A percentile compares a stretch with the other conserved stretches of the same genome.
Conservation (phyloP, 257 asterid species). For the Lycium barbarum region DNA sequence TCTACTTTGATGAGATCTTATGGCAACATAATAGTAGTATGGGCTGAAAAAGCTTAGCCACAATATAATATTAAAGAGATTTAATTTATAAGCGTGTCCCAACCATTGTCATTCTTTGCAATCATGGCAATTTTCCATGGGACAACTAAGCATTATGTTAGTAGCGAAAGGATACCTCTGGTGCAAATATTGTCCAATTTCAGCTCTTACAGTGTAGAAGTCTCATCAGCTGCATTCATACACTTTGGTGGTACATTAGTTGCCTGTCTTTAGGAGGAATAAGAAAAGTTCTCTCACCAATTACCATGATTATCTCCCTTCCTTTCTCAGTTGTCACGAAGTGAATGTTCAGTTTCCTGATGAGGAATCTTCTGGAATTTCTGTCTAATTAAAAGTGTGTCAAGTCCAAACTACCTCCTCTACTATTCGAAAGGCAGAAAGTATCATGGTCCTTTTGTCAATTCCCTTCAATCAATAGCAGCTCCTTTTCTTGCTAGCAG, state of each 20-base stretch:
- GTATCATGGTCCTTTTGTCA: not conserved
- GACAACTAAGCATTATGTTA: constrained; percentile 10
- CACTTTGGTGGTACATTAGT: constrained; percentile 10
- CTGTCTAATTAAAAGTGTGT: not conserved
- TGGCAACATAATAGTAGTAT: constrained; percentile 13
- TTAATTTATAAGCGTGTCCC: not conserved
- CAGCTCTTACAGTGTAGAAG: not conserved
- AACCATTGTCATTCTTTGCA: not conserved
- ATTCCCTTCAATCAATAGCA: not conserved
- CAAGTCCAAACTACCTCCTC: not conserved
- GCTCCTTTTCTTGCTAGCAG: constrained; percentile 1
- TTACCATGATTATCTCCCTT: constrained; percentile 9
- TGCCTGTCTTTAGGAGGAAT: constrained; percentile 12
- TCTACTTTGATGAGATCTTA: constrained; percentile 5
- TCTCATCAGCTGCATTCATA: not conserved
- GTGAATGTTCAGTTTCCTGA: not conserved
- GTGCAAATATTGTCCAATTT: constrained; percentile 6
- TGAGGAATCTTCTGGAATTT: not conserved
- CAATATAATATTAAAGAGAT: not conserved
- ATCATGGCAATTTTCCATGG: not conserved
- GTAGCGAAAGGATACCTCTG: not conserved
- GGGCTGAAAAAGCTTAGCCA: not conserved
- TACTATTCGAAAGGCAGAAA: constrained; percentile 5
- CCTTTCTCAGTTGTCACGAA: not conserved
- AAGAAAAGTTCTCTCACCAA: not conserved